Evolutionary conservation across 2,329 filamentous ascomycete species (phyloP).

Genomic region (Pyricularia pennisetigena): DNA sequence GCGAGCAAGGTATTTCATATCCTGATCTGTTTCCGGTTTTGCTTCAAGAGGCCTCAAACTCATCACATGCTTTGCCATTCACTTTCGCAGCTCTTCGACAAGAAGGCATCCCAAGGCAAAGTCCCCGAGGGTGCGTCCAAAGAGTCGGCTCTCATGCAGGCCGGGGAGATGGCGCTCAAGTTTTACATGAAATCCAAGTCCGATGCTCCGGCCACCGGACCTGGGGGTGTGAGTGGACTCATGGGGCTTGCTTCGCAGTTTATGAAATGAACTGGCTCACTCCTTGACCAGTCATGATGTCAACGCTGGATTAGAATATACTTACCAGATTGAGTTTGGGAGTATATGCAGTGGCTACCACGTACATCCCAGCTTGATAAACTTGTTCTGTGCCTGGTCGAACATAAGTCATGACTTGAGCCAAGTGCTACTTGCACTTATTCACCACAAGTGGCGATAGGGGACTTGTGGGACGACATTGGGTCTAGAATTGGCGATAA

Average conservation of each 20-base stretch:
- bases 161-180: slow-evolving; percentile 80
- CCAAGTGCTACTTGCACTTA: neutral
- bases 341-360: slow-evolving; percentile 2
- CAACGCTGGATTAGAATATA: slow-evolving; percentile 13
- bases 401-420: neutral
- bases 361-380: neutral
- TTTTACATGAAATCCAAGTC: slow-evolving; percentile 79
- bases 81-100: slow-evolving; percentile 44
- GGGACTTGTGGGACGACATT: neutral
- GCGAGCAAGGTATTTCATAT: slow-evolving; percentile 55
- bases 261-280: slow-evolving; percentile 14
- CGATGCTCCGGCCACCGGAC: slow-evolving; percentile 28
- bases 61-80: neutral
- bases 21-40: neutral
- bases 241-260: slow-evolving; percentile 38
- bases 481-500: neutral
- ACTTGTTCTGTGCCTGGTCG: neutral
- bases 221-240: slow-evolving; percentile 32
- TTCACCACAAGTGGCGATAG: neutral
- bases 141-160: slow-evolving; percentile 68
- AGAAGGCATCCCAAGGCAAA: slow-evolving; percentile 43
- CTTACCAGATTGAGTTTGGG: slow-evolving; percentile 10
- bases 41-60: neutral
- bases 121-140: slow-evolving; percentile 56
- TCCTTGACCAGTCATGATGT: neutral